Percentiles rank a stretch among this genome's conserved stretches.
These are phyloP conservation scores for Royoungia palumana DNA, from an alignment of 768 basidiomycete genomes.

Conservation along the genomic window DNA sequence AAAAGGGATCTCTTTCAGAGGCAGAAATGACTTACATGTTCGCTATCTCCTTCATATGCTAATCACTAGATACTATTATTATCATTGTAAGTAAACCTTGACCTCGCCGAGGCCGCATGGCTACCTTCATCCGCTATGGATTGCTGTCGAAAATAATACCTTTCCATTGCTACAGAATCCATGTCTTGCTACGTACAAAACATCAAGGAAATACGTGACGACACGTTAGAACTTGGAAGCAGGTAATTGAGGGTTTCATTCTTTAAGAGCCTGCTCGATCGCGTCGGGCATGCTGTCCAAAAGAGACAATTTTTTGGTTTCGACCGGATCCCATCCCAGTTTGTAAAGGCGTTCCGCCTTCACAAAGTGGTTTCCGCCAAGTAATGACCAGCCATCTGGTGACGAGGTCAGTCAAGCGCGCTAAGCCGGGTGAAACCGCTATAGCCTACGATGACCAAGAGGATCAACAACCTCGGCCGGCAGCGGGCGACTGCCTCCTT, in stretches of 20 bases:
- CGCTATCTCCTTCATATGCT: conserved; percentile 16
- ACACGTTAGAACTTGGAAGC: neutral
- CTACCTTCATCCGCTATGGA: no score
- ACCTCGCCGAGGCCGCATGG: neutral
- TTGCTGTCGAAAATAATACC: neutral
- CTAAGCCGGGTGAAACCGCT: neutral
- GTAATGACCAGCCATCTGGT: conserved; percentile 39
- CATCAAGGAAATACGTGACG: neutral
- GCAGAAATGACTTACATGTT: neutral
- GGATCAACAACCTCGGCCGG: conserved; percentile 34
- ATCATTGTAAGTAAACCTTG: conserved; percentile 5
- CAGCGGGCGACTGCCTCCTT: conserved; percentile 34
- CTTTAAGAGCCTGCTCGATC: conserved; percentile 24
- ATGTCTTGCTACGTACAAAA: neutral
- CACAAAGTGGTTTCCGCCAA: conserved; percentile 39
- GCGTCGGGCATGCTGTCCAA: conserved; percentile 29
- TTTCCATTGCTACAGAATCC: no score
- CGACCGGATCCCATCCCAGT: conserved; percentile 39
- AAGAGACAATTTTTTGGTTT: conserved; percentile 25
- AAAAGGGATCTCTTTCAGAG: neutral
- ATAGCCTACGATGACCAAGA: conserved; percentile 37
- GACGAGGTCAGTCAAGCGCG: neutral
- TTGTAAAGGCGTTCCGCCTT: conserved; percentile 34
- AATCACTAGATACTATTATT: conserved; percentile 2
- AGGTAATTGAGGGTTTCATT: neutral